A percentile compares a stretch with the other conserved stretches of the same genome.
Conservation (phyloP, 2,329 filamentous ascomycete species). For the Aureobasidium musti region DNA sequence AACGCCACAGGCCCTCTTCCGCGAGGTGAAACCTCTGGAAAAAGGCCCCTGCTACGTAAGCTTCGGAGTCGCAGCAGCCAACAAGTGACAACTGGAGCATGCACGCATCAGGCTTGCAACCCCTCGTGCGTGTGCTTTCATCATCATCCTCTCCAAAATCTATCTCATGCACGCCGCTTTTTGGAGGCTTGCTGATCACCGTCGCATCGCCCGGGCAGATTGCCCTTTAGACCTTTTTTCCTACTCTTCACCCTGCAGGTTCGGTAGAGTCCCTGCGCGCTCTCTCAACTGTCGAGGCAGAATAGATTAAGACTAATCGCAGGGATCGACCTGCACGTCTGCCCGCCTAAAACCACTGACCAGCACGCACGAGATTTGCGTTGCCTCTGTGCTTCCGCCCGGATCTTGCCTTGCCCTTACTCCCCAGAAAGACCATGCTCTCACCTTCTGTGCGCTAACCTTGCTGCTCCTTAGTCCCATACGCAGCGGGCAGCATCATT, state of each 20-base stretch:
- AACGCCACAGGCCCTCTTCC: constrained; percentile 24
- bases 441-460: constrained; percentile 29
- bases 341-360: constrained; percentile 31
- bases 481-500: constrained; percentile 30
- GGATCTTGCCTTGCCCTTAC: constrained; percentile 29
- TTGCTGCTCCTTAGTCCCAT: constrained; percentile 29
- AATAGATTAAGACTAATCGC: constrained; percentile 31
- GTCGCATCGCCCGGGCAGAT: constrained; percentile 32
- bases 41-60: constrained; percentile 26
- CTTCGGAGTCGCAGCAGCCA: constrained; percentile 22
- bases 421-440: constrained; percentile 24
- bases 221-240: constrained; percentile 28
- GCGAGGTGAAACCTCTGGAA: constrained; percentile 21
- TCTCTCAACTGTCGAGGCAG: constrained; percentile 28
- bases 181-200: constrained; percentile 30
- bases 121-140: constrained; percentile 26
- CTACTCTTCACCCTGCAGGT: constrained; percentile 14
- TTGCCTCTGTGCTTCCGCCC: constrained; percentile 30
- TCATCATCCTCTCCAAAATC: constrained; percentile 22
- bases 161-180: constrained; percentile 30
- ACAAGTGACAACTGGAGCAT: constrained; percentile 19
- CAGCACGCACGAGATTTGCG: constrained; percentile 31
- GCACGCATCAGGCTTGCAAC: constrained; percentile 26
- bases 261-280: constrained; percentile 31
- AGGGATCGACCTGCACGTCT: constrained; percentile 31